Evolutionary conservation across 1,284 basidiomycete genomes (phyloP).

Genomic region (Marasmius oreades): DNA sequence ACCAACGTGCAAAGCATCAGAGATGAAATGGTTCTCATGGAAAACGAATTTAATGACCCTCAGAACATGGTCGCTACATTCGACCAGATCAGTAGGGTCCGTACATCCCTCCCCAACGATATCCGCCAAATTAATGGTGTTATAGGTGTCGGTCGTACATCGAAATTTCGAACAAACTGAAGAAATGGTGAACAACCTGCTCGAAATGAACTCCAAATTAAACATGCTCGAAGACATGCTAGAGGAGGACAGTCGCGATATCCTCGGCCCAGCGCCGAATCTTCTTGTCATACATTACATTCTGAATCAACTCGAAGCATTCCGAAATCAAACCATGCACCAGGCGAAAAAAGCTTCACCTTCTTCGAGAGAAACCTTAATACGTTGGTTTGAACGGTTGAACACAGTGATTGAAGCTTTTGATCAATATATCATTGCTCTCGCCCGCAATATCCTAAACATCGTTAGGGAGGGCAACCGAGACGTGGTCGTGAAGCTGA

Average conservation of each 20-base stretch:
- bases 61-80: slow-evolving; percentile 75
- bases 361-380: slow-evolving; percentile 64
- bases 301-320: slow-evolving; percentile 85
- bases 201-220: slow-evolving; percentile 86
- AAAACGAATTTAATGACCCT: slow-evolving; percentile 76
- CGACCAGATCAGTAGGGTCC: slow-evolving; percentile 88
- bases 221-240: slow-evolving; percentile 80
- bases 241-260: slow-evolving; percentile 65
- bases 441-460: slow-evolving; percentile 77
- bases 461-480: slow-evolving; percentile 79
- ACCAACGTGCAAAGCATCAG: slow-evolving; percentile 83
- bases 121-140: slow-evolving; percentile 10
- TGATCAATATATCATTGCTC: slow-evolving; percentile 81
- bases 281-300: slow-evolving; percentile 90
- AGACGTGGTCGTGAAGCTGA: slow-evolving; percentile 84
- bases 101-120: slow-evolving; percentile 21
- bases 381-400: slow-evolving; percentile 85
- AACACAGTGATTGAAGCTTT: slow-evolving; percentile 81
- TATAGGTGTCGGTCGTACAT: slow-evolving; percentile 91
- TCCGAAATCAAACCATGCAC: slow-evolving; percentile 91
- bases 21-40: slow-evolving; percentile 90
- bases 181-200: slow-evolving; percentile 91
- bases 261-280: slow-evolving; percentile 83
- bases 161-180: slow-evolving; percentile 94
- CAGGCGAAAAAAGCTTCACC: slow-evolving; percentile 85